These are phyloP conservation scores for Atkinsonella hypoxylon DNA, from an alignment of 2,329 filamentous ascomycete species.

Conservation along the genomic window DNA sequence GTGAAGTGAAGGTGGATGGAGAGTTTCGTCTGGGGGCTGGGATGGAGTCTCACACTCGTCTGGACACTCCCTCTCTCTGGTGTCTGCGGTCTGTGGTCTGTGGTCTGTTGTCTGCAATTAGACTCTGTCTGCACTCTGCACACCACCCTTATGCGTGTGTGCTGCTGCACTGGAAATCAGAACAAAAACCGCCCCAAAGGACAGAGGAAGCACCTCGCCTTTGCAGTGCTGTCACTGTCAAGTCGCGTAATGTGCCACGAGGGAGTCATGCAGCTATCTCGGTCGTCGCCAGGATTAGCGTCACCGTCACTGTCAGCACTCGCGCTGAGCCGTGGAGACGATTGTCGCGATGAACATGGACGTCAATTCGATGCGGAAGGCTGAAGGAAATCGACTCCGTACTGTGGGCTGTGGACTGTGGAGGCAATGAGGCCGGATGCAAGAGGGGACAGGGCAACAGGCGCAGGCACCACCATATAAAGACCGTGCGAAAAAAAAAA, in stretches of 20 bases:
- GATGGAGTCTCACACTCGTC: slow-evolving; percentile 4
- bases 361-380: slow-evolving; percentile 9
- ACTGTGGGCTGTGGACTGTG: slow-evolving; percentile 1
- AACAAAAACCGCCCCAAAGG: not conserved
- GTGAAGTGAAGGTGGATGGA: slow-evolving; percentile 7
- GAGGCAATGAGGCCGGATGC: slow-evolving; percentile 5
- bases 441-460: slow-evolving; percentile 3
- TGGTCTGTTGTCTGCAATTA: not conserved
- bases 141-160: slow-evolving; percentile 1
- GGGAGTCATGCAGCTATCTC: not conserved
- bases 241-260: not conserved
- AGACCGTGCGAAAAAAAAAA: not conserved
- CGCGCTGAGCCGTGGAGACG: slow-evolving; percentile 15
- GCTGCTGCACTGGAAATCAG: slow-evolving; percentile 6
- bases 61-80: slow-evolving; percentile 1
- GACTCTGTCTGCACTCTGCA: not conserved
- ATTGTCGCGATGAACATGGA: slow-evolving; percentile 15
- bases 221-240: not conserved
- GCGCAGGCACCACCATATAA: not conserved
- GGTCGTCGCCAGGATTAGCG: slow-evolving; percentile 5
- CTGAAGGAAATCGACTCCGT: slow-evolving; percentile 1
- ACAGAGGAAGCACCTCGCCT: not conserved
- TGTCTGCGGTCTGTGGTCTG: not conserved
- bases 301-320: slow-evolving; percentile 11
- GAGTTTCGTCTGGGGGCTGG: slow-evolving; percentile 11